Evolutionary conservation across 169 alveolate genomes (phyloP), one percentile per base, ranked within the genome.

Genomic region (Theileria sp.): DNA sequence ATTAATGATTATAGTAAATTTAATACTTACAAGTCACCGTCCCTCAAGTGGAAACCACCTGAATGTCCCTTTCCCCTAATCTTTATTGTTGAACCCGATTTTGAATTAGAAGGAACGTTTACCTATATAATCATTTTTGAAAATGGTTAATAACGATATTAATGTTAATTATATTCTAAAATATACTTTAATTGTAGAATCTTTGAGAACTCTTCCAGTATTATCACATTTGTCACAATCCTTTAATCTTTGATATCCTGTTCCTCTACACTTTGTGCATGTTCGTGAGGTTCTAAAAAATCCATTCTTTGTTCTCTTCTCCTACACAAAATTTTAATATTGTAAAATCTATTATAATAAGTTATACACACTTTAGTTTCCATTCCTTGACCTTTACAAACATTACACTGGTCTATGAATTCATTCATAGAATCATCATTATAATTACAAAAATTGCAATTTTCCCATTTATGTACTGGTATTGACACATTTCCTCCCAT

Each of bases 21-120:
- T 30, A 13, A 1, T 69, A 84, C 90, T 13, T 84, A 84, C 87
- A 84, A 34, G 74, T 84, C 77, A 26, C 90, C 90, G 12, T 77
- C 62, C 28, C 67, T 58, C 10, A 76, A 10, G 36, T 26, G 71
- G 21, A 49, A 58, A 10, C 88, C 88, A 30, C 80, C 79, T 51
- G 62, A 74, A 54, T 84, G 81, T 10, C 90, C 90, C 17, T 34
- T 8, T 19, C 86, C 82, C 51, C 25, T 77, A 28, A 84, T 74
- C 51, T 15, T 77, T 21, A 84, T 17, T 23, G 26, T 66, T 23
- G 86, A 65, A 19, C 82, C 87, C 15, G 36, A 56, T 51, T 78
- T 77, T 49, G 82, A 28, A 15, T 77, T 79, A n/a, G 38, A 28
- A 25, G 90, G 90, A 8, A 84, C 58, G 8, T 78, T 60, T 0